phyloP scores from a whole-genome alignment of 2,329 filamentous ascomycete species.

The Graphilbum ipis-grandicollis region DNA sequence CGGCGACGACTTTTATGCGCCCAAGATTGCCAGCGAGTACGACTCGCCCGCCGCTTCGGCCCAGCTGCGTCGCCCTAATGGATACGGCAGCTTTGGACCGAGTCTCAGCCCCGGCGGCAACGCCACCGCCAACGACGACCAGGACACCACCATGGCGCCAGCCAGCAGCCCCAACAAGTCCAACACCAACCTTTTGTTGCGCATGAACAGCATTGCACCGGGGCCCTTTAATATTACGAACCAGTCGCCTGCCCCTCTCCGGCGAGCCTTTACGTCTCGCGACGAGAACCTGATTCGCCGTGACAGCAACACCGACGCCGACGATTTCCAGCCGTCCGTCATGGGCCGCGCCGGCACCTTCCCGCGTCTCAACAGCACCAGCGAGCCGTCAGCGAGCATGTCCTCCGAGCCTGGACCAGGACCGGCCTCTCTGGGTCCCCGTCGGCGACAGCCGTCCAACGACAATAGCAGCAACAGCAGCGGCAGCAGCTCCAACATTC shows the following conservation, averaged over 20 bases:
- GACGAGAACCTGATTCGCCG: too few relatives aligned
- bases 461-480: constrained; percentile 6
- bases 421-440: too few relatives aligned
- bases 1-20: constrained; percentile 26
- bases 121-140: constrained; percentile 19
- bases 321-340: constrained; percentile 19
- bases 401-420: constrained; percentile 36
- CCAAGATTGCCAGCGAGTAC: constrained; percentile 25
- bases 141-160: constrained; percentile 25
- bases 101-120: too few relatives aligned
- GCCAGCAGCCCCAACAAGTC: constrained; percentile 29
- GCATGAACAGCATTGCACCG: constrained; percentile 48
- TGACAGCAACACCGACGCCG: constrained; percentile 12
- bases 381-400: constrained; percentile 22
- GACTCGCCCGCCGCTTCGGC: constrained; percentile 17
- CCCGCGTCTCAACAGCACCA: constrained; percentile 21
- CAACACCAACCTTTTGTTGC: constrained; percentile 29
- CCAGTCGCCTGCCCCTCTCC: constrained; percentile 9
- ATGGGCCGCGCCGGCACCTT: constrained; percentile 35
- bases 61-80: constrained; percentile 24
- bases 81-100: constrained; percentile 36
- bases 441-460: constrained; percentile 14
- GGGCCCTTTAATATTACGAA: constrained; percentile 43
- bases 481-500: constrained; percentile 9
- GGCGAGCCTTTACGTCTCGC: constrained; percentile 15